These are phyloP conservation scores for Erodium maritimum DNA, from an alignment of 345 rosid species.

Conservation along the genomic window DNA sequence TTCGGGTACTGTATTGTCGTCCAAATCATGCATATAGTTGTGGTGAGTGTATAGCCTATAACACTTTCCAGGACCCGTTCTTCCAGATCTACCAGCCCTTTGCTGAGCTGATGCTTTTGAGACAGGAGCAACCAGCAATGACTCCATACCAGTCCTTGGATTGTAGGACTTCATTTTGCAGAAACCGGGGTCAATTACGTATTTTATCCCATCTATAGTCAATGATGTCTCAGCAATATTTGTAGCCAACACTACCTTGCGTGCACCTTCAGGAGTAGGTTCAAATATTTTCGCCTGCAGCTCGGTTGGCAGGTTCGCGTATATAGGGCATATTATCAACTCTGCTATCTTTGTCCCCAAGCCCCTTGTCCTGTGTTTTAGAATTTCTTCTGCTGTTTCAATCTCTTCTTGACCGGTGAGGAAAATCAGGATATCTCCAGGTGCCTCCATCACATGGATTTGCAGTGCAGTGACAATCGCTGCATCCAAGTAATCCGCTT, in stretches of 20 bases:
- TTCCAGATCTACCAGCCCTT: conserved; percentile 93
- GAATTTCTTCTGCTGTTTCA: too few species aligned
- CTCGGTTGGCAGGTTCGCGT: conserved; percentile 93
- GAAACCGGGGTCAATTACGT: conserved; percentile 88
- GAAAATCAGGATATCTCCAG: too few species aligned
- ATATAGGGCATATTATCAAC: conserved; percentile 88
- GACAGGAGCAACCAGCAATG: conserved; percentile 74
- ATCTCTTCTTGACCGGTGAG: too few species aligned
- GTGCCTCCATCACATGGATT: conserved; percentile 22
- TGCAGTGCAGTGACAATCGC: conserved; percentile 85
- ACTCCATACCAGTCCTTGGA: conserved; percentile 98
- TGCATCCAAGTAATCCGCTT: conserved; percentile 95
- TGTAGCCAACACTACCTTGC: conserved; percentile 91
- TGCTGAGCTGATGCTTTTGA: conserved; percentile 96
- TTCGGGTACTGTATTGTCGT: too few species aligned
- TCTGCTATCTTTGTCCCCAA: conserved; percentile 93
- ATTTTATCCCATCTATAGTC: conserved; percentile 28
- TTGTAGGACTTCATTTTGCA: conserved; percentile 93
- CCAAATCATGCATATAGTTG: too few species aligned
- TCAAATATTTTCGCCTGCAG: conserved; percentile 96
- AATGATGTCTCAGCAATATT: conserved; percentile 96
- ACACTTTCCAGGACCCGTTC: too few species aligned
- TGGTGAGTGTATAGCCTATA: too few species aligned
- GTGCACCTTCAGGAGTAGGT: conserved; percentile 93
- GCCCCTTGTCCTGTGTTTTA: too few species aligned